Evolutionary conservation across 768 basidiomycete species (phyloP), one percentile per base, ranked within the genome.

Genomic region (Agaricus subrufescens): DNA sequence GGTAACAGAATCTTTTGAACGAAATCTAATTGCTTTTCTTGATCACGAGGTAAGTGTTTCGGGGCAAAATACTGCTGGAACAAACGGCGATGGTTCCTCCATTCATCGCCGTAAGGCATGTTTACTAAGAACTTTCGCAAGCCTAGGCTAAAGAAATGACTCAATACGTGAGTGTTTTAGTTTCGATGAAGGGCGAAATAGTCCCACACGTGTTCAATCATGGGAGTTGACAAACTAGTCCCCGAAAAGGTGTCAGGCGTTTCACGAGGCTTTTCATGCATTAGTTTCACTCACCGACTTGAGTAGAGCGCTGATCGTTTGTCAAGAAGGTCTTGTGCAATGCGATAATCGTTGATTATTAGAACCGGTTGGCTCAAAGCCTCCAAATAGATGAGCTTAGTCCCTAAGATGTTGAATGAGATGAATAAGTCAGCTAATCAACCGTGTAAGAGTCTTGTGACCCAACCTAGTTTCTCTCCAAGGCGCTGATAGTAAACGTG

Each of bases 1-100:
- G 50, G 50, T 3, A 58, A 45, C 5, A 56, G 52, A n/a, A 15
- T 25, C 12, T 50, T 43, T 1, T 15, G 42, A 26, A 58, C 38
- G 39, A 58, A 51, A 8, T 58, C 48, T 7, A 65, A 61, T 3
- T 61, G 56, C 7, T 62, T 63, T 47, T 58, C 51, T 46, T 55
- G 46, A 3, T 58, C 55, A 19, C 44, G 45, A 3, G 26, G 37
- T 26, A 58, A 39, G 15, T 40, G 39, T 31, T 44, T 50, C 9
- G 47, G 42, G 23, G 27, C 37, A n/a, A 60, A 51, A 29, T 50
- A 46, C 25, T 58, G 46, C 27, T 61, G 60, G 43, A 61, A 61
- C 4, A 49, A 19, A 5, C 58, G 54, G 26, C 57, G 57, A 51
- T 61, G 54, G 15, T 46, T 34, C 14, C 54, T 52, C 60, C 60